These are phyloP conservation scores for Ambrosia hybrid DNA, from an alignment of 140 eudicot species.

Conservation along the genomic window DNA sequence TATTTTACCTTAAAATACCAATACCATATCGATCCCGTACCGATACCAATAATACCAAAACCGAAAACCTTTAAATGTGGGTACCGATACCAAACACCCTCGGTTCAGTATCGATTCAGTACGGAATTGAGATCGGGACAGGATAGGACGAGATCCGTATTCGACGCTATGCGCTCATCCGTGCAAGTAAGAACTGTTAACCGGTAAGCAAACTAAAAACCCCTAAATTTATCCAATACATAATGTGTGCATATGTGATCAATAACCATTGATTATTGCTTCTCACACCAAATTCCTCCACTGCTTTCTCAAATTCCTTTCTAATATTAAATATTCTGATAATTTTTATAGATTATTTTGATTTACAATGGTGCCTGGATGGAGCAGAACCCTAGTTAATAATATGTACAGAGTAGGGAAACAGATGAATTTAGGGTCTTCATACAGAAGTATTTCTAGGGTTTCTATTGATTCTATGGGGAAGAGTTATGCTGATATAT, in stretches of 20 bases:
- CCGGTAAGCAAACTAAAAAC: background rate
- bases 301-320: background rate
- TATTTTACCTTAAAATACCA: no score
- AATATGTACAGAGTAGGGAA: constrained; percentile 25
- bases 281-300: background rate
- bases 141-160: no score
- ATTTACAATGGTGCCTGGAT: constrained; percentile 43
- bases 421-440: background rate
- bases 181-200: background rate
- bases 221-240: background rate
- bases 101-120: no score
- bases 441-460: constrained; percentile 35
- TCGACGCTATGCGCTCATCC: no score
- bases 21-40: no score
- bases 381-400: constrained; percentile 44
- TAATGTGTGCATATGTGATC: no score
- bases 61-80: no score
- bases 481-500: constrained; percentile 28
- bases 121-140: no score
- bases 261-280: no score
- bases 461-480: constrained; percentile 27
- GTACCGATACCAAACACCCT: no score
- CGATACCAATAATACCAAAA: no score
- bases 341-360: constrained; percentile 7
- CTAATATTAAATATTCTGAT: background rate